phyloP scores from a whole-genome alignment of 2,329 filamentous ascomycete genomes.

The Diaporthe citri region DNA sequence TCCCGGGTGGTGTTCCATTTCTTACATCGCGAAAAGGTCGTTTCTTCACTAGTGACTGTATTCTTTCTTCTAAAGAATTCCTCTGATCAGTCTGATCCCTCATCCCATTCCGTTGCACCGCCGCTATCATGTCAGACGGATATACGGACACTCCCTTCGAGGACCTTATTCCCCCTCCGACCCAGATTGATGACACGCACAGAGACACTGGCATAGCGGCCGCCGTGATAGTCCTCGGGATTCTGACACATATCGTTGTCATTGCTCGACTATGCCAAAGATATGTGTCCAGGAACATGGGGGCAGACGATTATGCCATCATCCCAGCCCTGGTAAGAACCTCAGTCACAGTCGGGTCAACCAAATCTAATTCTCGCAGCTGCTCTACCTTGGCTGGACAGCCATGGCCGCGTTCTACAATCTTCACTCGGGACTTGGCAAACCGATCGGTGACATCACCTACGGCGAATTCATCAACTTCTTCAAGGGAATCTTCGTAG shows the following conservation, averaged over 20 bases:
- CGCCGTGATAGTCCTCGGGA: conserved; percentile 38
- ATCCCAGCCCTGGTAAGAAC: conserved; percentile 41
- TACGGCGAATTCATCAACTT: conserved; percentile 43
- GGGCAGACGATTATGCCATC: conserved; percentile 44
- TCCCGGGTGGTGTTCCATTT: too few relatives aligned
- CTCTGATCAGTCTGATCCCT: too few relatives aligned
- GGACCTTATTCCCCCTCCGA: conserved; percentile 41
- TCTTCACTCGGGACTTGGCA: conserved; percentile 44
- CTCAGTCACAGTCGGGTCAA: neutral
- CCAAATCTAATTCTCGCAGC: conserved; percentile 32
- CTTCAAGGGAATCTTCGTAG: conserved; percentile 42
- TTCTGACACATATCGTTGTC: conserved; percentile 36
- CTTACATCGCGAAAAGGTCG: too few relatives aligned
- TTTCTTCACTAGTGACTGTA: too few relatives aligned
- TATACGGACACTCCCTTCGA: neutral
- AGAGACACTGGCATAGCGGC: conserved; percentile 41
- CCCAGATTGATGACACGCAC: conserved; percentile 41
- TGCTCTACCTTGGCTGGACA: conserved; percentile 44
- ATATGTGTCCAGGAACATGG: conserved; percentile 34
- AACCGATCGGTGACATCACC: conserved; percentile 46
- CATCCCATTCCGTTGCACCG: too few relatives aligned
- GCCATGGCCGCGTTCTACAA: conserved; percentile 42
- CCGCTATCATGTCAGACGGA: too few relatives aligned
- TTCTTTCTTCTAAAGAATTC: too few relatives aligned
- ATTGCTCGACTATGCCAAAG: conserved; percentile 35